Conservation (phyloP, 2,329 filamentous ascomycete genomes). For the Penicillium sclerotigenum region DNA sequence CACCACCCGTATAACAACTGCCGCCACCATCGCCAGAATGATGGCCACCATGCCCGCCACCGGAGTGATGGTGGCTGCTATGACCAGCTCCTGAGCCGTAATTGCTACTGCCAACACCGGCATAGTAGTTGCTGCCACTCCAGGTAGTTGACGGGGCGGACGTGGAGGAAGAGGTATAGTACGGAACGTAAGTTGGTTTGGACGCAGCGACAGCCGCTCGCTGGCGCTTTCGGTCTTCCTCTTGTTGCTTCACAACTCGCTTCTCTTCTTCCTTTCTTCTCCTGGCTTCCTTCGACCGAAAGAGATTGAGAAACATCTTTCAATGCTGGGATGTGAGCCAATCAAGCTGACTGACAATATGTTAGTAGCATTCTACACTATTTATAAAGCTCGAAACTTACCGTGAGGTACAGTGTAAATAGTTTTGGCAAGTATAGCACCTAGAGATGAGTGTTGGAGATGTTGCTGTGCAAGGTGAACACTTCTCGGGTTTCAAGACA, state of each 20-base stretch:
- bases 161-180: neutral
- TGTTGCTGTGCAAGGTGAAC: neutral
- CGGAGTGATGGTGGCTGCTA: neutral
- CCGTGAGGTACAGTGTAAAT: neutral
- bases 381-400: neutral
- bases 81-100: neutral
- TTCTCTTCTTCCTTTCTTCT: neutral
- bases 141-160: neutral
- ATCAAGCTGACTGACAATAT: neutral
- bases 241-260: neutral
- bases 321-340: neutral
- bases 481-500: neutral
- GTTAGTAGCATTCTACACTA: neutral
- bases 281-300: neutral
- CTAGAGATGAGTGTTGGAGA: neutral
- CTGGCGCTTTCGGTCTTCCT: neutral
- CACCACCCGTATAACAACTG: neutral
- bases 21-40: neutral
- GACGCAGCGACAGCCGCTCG: neutral
- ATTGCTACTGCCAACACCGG: neutral
- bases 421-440: neutral
- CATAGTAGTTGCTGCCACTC: neutral
- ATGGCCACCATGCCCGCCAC: neutral
- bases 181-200: neutral
- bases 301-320: neutral